Evolutionary conservation across 2,329 filamentous ascomycete species (phyloP).

Genomic region (Sporothrix brasiliensis): DNA sequence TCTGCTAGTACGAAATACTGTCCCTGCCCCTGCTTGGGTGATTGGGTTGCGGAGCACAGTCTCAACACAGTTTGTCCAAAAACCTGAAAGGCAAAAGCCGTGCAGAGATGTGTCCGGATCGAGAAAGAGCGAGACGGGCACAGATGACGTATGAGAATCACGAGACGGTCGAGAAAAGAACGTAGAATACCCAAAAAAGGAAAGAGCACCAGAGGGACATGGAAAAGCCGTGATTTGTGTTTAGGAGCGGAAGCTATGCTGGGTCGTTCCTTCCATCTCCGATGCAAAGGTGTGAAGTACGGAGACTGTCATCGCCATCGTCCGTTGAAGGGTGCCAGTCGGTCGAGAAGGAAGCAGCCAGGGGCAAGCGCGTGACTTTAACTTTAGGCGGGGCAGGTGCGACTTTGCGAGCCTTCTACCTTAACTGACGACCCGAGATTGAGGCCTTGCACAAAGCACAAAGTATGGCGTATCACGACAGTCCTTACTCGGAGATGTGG

Average conservation of each 20-base stretch:
- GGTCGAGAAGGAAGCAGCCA: slow-evolving; percentile 2
- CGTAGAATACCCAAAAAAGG: neutral
- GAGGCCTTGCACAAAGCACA: neutral
- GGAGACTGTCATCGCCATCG: neutral
- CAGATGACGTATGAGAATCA: neutral
- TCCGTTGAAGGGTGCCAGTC: slow-evolving; percentile 3
- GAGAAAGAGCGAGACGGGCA: slow-evolving; percentile 18
- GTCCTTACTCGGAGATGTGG: no score
- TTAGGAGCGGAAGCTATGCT: neutral
- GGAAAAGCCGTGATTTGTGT: neutral
- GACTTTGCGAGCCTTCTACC: neutral
- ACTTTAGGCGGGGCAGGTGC: slow-evolving; percentile 1
- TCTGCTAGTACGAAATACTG: neutral
- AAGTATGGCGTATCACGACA: slow-evolving; percentile 8
- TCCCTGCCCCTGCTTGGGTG: neutral
- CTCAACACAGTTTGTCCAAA: slow-evolving; percentile 3
- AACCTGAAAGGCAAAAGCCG: neutral
- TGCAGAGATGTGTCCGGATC: neutral
- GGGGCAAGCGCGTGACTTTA: slow-evolving; percentile 6
- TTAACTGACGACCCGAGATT: neutral
- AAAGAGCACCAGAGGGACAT: neutral
- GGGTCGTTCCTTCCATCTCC: neutral
- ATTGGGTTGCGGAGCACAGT: neutral
- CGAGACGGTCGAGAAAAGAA: neutral
- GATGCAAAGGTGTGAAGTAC: neutral